A percentile compares a stretch with the other conserved stretches of the same genome.
Conservation (phyloP, 2,329 filamentous ascomycete species). For the Sporothrix curviconia region DNA sequence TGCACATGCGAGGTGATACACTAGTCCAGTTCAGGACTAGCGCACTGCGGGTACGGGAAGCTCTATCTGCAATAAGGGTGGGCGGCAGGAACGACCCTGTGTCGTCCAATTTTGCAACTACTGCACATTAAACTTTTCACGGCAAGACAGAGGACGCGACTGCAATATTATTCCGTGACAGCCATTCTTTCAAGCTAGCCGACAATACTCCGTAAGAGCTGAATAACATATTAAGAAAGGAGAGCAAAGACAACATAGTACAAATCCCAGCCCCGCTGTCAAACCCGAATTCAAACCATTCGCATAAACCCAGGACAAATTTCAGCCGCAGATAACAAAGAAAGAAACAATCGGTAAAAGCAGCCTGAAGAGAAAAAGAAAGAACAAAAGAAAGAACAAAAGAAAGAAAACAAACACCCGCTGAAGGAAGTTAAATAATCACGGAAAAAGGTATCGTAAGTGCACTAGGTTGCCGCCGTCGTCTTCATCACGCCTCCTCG, state of each 20-base stretch:
- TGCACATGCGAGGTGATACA: neutral
- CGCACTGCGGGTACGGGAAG: neutral
- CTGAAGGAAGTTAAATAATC: too few species aligned
- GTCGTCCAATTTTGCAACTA: neutral
- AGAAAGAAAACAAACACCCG: neutral
- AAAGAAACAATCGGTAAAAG: neutral
- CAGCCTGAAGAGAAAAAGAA: neutral
- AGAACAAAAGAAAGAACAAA: neutral
- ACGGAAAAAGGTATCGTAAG: conserved; percentile 7
- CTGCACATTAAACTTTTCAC: neutral
- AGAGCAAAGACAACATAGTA: neutral
- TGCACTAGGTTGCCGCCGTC: neutral
- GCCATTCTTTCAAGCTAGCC: neutral
- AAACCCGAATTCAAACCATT: too few species aligned
- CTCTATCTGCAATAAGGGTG: neutral
- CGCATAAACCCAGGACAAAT: neutral
- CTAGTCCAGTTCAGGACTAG: neutral
- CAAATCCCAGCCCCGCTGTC: neutral
- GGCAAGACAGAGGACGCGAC: neutral
- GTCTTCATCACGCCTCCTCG: neutral
- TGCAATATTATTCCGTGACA: neutral
- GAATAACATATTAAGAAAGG: neutral
- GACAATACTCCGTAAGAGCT: too few species aligned
- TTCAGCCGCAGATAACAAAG: neutral
- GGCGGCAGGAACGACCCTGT: neutral